A percentile compares a stretch with the other conserved stretches of the same genome.
phyloP scores from a whole-genome alignment of 495 filamentous ascomycete genomes.

The Penicillium manginii region DNA sequence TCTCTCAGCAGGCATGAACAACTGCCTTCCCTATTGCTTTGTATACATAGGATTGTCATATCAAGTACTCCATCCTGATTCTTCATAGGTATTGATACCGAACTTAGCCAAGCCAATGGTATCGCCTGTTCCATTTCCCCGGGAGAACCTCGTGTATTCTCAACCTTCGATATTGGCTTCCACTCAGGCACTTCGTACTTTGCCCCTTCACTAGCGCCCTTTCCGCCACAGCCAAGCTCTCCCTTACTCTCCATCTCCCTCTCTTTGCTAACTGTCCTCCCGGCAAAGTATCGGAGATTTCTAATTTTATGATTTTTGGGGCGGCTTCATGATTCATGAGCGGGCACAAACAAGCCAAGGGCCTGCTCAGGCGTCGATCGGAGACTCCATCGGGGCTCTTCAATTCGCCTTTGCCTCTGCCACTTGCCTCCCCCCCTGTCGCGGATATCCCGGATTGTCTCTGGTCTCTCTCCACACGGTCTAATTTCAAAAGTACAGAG shows the following conservation, averaged over 20 bases:
- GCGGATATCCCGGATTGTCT: conserved; percentile 4
- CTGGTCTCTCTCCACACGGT: conserved; percentile 2
- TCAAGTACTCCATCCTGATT: no score
- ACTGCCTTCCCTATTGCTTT: not conserved
- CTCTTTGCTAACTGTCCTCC: not conserved
- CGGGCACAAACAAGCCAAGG: conserved; percentile 5
- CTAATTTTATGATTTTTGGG: not conserved
- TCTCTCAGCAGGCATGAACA: not conserved
- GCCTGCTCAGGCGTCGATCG: conserved; percentile 20
- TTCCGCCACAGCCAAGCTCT: not conserved
- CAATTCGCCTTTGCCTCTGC: not conserved
- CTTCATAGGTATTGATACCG: not conserved
- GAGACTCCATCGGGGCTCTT: conserved; percentile 9
- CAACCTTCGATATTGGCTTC: not conserved
- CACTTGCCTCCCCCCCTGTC: not conserved
- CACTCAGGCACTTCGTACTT: no score
- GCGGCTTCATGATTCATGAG: conserved; percentile 24
- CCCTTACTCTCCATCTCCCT: not conserved
- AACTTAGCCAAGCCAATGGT: not conserved
- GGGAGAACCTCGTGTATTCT: not conserved
- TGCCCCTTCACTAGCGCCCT: not conserved
- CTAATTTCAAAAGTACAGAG: conserved; percentile 9
- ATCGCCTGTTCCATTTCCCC: not conserved
- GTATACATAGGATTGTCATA: no score
- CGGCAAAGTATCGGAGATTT: not conserved